A percentile compares a stretch with the other conserved stretches of the same genome.
Conservation (phyloP, 441 rosid species). For the Jatropha multifida region DNA sequence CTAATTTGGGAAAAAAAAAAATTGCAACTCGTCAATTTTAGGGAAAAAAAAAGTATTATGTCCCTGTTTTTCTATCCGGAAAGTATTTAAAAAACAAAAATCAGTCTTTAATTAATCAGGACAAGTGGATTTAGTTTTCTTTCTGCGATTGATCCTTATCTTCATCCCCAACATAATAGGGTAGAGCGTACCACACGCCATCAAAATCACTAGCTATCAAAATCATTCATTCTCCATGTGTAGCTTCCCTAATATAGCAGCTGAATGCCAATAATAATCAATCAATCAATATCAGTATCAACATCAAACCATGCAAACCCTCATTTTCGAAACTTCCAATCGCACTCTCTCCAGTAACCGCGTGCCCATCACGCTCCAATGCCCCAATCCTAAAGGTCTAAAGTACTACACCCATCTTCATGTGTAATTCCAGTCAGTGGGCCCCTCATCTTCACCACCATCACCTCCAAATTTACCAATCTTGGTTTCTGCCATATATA, state of each 20-base stretch:
- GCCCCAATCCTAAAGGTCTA: neutral
- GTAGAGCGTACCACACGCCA: neutral
- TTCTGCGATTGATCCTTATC: neutral
- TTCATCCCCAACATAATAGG: neutral
- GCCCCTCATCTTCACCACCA: neutral
- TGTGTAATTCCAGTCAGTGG: neutral
- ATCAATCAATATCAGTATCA: neutral
- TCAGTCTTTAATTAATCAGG: neutral
- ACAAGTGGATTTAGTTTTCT: neutral
- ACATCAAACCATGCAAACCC: neutral
- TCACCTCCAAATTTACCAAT: no score
- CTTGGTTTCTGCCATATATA: no score
- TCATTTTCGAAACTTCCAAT: neutral
- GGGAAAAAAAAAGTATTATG: neutral
- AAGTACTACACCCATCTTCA: no score
- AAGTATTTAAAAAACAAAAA: neutral
- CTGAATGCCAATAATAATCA: neutral
- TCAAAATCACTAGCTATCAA: constrained; percentile 6
- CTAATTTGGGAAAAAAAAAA: neutral
- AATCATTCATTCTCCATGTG: constrained; percentile 21
- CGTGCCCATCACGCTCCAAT: constrained; percentile 4
- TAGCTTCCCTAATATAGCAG: constrained; percentile 15
- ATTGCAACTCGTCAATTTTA: neutral
- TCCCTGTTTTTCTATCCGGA: neutral
- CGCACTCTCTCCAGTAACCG: neutral